Conservation (phyloP, 1,284 basidiomycete species). For the Xerocomus alliaceus region DNA sequence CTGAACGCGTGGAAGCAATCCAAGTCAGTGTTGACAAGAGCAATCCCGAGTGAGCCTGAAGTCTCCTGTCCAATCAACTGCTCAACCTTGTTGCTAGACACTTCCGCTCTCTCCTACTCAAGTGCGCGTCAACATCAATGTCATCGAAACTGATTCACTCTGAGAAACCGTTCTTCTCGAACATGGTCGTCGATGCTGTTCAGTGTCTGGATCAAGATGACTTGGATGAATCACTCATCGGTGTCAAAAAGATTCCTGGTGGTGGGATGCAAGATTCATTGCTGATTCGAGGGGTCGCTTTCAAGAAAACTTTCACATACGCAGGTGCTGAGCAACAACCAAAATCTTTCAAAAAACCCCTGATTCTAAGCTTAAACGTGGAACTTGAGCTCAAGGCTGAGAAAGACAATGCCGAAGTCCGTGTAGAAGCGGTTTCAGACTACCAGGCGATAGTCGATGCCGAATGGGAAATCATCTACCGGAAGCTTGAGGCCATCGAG, state of each 20-base stretch:
- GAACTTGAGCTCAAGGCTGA: constrained; percentile 99
- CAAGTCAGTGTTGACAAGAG: constrained; percentile 92
- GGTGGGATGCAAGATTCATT: constrained; percentile 98
- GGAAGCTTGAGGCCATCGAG: constrained; percentile 95
- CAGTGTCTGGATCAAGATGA: constrained; percentile 91
- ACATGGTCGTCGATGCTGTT: constrained; percentile 99
- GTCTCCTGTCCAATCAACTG: constrained; percentile 5
- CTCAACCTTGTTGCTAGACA: constrained; percentile 56
- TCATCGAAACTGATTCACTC: constrained; percentile 99
- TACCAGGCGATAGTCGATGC: constrained; percentile 99
- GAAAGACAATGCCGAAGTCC: constrained; percentile 99
- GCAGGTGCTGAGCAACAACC: constrained; percentile 99
- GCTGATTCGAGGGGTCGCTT: constrained; percentile 89
- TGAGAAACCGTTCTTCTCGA: constrained; percentile 98
- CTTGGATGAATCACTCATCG: constrained; percentile 95
- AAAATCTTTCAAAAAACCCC: constrained; percentile 89
- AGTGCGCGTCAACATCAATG: constrained; percentile 99
- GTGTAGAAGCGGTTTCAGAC: constrained; percentile 94
- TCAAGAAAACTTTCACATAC: constrained; percentile 99
- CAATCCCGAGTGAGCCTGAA: constrained; percentile 77
- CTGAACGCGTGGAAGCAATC: constrained; percentile 87
- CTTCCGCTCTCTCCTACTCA: constrained; percentile 93
- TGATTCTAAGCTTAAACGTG: constrained; percentile 95
- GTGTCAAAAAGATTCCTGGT: constrained; percentile 98
- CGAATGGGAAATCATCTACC: constrained; percentile 99